phyloP scores from a whole-genome alignment of 1,284 basidiomycete genomes.

The Tetrapyrgos nigripes region DNA sequence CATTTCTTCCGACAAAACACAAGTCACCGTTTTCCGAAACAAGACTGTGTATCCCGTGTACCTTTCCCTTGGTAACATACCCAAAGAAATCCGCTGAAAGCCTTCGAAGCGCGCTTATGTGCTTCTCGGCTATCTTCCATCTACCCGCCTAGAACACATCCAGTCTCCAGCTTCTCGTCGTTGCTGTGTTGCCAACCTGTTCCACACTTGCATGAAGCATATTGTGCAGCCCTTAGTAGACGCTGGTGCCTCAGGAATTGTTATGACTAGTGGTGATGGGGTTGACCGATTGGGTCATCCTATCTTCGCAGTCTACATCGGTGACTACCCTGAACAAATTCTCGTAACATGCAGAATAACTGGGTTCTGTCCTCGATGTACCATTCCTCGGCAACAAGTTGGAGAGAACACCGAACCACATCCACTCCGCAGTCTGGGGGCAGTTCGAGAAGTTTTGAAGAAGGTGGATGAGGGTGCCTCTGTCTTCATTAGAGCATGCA shows the following conservation, averaged over 20 bases:
- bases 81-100: constrained; percentile 44
- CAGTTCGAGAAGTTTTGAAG: neutral
- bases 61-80: constrained; percentile 50
- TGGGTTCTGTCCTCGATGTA: constrained; percentile 29
- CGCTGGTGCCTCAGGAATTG: constrained; percentile 27
- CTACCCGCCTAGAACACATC: constrained; percentile 36
- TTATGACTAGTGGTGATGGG: constrained; percentile 26
- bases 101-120: constrained; percentile 40
- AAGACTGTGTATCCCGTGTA: constrained; percentile 49
- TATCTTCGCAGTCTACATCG: constrained; percentile 30
- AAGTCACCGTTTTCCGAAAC: constrained; percentile 39
- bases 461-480: neutral
- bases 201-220: constrained; percentile 39
- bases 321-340: constrained; percentile 37
- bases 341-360: constrained; percentile 27
- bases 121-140: constrained; percentile 46
- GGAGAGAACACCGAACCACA: neutral
- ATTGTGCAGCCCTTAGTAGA: constrained; percentile 29
- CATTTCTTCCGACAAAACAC: constrained; percentile 26
- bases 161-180: constrained; percentile 31
- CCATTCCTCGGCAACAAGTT: neutral
- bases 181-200: constrained; percentile 40
- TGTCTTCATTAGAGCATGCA: neutral
- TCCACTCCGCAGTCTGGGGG: neutral
- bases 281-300: constrained; percentile 25